Evolutionary conservation across 176 grass and related monocot species (phyloP).

Genomic region (Oryza glumipatula): DNA sequence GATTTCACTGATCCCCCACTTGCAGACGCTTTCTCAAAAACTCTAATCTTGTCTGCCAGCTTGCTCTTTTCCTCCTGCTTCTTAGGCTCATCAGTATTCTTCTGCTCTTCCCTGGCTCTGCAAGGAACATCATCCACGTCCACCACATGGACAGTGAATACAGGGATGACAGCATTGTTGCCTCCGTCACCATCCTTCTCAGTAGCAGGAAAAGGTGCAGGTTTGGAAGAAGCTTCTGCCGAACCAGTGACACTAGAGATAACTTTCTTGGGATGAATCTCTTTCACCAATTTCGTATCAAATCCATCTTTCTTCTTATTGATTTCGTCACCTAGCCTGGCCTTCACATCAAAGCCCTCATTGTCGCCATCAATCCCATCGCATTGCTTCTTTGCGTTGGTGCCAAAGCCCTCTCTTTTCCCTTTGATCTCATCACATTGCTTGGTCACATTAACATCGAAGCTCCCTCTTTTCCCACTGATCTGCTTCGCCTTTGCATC

Average conservation of each 20-base stretch:
- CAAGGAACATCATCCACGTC: constrained; percentile 42
- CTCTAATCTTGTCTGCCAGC: constrained; percentile 70
- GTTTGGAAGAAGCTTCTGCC: constrained; percentile 29
- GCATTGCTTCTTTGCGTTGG: constrained; percentile 33
- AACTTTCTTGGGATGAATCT: neutral
- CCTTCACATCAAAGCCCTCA: constrained; percentile 1
- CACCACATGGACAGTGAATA: constrained; percentile 66
- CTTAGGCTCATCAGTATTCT: constrained; percentile 30
- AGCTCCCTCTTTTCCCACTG: constrained; percentile 40
- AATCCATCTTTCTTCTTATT: constrained; percentile 37
- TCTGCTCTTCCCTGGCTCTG: constrained; percentile 12
- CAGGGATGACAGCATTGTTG: constrained; percentile 47
- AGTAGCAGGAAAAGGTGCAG: constrained; percentile 9
- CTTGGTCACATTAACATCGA: constrained; percentile 42
- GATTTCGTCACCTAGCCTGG: constrained; percentile 34
- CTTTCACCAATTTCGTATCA: constrained; percentile 25
- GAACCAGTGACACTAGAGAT: neutral
- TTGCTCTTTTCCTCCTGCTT: constrained; percentile 49
- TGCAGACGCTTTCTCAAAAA: constrained; percentile 63
- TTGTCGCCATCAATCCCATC: constrained; percentile 30
- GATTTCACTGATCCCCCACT: constrained; percentile 35
- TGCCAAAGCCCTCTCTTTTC: constrained; percentile 26
- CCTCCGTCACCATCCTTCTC: constrained; percentile 37
- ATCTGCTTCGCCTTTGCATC: constrained; percentile 47
- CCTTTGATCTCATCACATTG: constrained; percentile 37